Evolutionary conservation across 2,329 filamentous ascomycete genomes (phyloP).

Genomic region (Sordariomycetes sp.): DNA sequence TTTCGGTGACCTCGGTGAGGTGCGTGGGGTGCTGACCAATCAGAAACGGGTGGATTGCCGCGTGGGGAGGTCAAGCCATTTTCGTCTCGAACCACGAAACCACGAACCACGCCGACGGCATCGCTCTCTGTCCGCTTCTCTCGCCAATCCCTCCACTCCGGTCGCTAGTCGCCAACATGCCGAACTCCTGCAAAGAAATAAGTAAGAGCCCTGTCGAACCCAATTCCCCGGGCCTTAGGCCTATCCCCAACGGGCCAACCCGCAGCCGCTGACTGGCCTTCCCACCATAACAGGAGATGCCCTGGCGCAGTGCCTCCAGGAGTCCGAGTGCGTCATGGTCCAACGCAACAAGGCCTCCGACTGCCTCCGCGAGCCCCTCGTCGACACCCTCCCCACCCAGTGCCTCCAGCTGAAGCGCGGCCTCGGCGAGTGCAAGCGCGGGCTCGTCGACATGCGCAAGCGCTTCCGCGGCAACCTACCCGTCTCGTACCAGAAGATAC

Average conservation of each 20-base stretch:
- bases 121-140: background rate
- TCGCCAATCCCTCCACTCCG: background rate
- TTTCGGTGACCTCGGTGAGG: background rate
- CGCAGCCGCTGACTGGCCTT: background rate
- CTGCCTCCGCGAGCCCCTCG: slow-evolving; percentile 74
- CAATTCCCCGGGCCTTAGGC: slow-evolving; percentile 1
- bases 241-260: background rate
- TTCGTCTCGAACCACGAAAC: slow-evolving; percentile 6
- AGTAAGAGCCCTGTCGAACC: slow-evolving; percentile 44
- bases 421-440: slow-evolving; percentile 90
- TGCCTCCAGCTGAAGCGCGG: slow-evolving; percentile 92
- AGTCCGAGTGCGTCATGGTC: slow-evolving; percentile 93
- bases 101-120: background rate
- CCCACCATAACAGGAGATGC: slow-evolving; percentile 57
- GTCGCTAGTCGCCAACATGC: slow-evolving; percentile 49
- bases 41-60: slow-evolving; percentile 10
- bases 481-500: slow-evolving; percentile 52
- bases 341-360: slow-evolving; percentile 78
- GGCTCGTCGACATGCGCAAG: slow-evolving; percentile 98
- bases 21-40: slow-evolving; percentile 8
- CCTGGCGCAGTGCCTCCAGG: slow-evolving; percentile 86
- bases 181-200: slow-evolving; percentile 93
- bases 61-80: slow-evolving; percentile 14
- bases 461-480: slow-evolving; percentile 92
- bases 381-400: slow-evolving; percentile 70